Evolutionary conservation across 108 stramenopile genomes (phyloP), one percentile per base, ranked within the genome.

Genomic region (Fragilariopsis cylindrus): DNA sequence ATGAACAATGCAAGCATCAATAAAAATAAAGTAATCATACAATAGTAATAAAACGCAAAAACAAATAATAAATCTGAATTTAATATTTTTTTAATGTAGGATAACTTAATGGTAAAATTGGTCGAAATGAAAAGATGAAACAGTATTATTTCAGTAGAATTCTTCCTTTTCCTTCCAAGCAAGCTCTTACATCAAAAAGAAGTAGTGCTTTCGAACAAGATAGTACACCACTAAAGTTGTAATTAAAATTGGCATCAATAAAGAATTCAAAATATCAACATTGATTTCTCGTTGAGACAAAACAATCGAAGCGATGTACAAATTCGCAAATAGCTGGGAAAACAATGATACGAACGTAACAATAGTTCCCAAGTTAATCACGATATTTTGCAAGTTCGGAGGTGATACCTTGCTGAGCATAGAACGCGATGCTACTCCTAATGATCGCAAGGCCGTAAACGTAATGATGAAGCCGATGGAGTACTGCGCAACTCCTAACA

Each of bases 391-490:
- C 18, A 82, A 47, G 6, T 76, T 79, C 30, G 64, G 65, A 3
- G 93, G 93, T 12, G 82, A 79, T 21, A 85, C 70, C 74, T 94
- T 94, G 15, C 87, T 87, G 74, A 92, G 85, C 7, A 94, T 66
- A 13, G 85, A 84, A 43, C 87, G 83, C 41, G 90, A 76, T 46
- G 88, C 84, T 11, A 85, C 76, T 67, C 91, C 88, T 63, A 92
- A 72, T 18, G 91, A 75, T 30, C 83, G 85, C 16, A 87, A 60
- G 8, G 85, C 85, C 45, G 77, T 76, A 69, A 89, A 89, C 18
- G 87, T 80, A 11, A 88, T 48, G 9, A 82, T 76, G 43, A 89
- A 68, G 3, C 89, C 89, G 57, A 81, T 56, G 12, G 92, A n/a
- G 56, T 94, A 94, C 60, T 89, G 88, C 12, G 69, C 58, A 12